phyloP scores from a whole-genome alignment of 495 filamentous ascomycete genomes.

The Neurospora cerealis region DNA sequence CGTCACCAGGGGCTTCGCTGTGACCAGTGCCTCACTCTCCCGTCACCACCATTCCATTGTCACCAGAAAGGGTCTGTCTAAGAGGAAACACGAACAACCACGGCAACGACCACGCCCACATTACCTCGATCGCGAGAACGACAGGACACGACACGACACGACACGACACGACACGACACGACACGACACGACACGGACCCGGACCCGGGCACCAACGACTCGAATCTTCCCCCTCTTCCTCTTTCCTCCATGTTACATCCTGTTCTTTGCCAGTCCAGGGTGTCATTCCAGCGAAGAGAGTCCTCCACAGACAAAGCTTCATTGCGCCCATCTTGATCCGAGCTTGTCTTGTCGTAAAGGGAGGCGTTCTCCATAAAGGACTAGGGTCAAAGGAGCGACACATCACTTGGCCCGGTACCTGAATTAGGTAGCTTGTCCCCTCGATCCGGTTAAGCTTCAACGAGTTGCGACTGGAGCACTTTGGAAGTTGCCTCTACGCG shows the following conservation, averaged over 20 bases:
- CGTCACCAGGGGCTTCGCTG: background rate
- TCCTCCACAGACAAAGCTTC: background rate
- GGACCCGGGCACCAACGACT: background rate
- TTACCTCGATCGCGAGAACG: background rate
- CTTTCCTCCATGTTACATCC: background rate
- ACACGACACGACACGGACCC: background rate
- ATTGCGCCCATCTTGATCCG: background rate
- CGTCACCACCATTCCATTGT: background rate
- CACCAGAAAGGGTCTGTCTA: background rate
- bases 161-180: too few species aligned
- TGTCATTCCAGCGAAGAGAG: background rate
- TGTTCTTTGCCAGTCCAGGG: background rate
- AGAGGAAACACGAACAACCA: background rate
- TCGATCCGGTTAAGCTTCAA: background rate
- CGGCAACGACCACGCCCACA: background rate
- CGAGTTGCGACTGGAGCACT: background rate
- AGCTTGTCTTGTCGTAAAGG: background rate
- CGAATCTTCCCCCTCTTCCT: background rate
- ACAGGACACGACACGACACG: background rate
- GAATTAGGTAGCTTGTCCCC: background rate
- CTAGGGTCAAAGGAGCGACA: background rate
- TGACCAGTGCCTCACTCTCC: background rate
- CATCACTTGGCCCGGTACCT: background rate
- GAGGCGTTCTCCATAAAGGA: background rate
- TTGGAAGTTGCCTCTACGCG: background rate